Evolutionary conservation across 2,329 filamentous ascomycete genomes (phyloP).

Genomic region (Aspergillus sp.): DNA sequence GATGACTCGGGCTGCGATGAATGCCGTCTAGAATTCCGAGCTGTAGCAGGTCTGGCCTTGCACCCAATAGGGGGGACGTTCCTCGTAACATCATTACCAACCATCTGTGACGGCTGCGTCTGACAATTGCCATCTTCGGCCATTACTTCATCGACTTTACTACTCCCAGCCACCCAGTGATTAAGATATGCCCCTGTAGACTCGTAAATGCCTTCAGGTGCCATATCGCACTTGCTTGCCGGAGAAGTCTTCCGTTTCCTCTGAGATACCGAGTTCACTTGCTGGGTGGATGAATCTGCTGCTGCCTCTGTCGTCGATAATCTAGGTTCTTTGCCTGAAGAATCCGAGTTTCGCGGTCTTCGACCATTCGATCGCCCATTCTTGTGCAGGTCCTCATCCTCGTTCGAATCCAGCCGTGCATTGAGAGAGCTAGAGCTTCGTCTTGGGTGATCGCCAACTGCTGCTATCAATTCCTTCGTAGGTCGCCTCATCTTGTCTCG

Average conservation of each 20-base stretch:
- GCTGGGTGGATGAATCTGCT: conserved; percentile 17
- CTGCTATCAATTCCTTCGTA: conserved; percentile 73
- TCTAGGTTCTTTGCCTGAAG: conserved; percentile 22
- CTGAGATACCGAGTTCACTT: conserved; percentile 30
- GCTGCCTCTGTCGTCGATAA: conserved; percentile 18
- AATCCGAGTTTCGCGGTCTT: conserved; percentile 15
- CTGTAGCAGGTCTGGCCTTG: conserved; percentile 13
- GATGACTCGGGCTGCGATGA: conserved; percentile 33
- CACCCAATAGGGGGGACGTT: neutral
- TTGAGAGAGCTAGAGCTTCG: conserved; percentile 49
- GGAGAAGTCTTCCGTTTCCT: conserved; percentile 34
- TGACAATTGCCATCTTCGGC: neutral
- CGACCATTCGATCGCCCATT: conserved; percentile 1
- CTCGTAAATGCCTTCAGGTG: neutral
- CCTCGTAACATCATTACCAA: neutral
- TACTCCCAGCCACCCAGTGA: neutral
- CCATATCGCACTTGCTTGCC: conserved; percentile 19
- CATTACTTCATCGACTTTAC: too few species aligned
- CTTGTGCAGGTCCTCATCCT: conserved; percentile 15
- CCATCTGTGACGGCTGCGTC: neutral
- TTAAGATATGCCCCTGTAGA: neutral
- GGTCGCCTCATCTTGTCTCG: conserved; percentile 82
- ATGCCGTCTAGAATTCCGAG: conserved; percentile 33
- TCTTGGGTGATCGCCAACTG: conserved; percentile 57
- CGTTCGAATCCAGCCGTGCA: conserved; percentile 47